Conservation (phyloP, 306 rosid species). For the Gastrolobium bilobum region DNA sequence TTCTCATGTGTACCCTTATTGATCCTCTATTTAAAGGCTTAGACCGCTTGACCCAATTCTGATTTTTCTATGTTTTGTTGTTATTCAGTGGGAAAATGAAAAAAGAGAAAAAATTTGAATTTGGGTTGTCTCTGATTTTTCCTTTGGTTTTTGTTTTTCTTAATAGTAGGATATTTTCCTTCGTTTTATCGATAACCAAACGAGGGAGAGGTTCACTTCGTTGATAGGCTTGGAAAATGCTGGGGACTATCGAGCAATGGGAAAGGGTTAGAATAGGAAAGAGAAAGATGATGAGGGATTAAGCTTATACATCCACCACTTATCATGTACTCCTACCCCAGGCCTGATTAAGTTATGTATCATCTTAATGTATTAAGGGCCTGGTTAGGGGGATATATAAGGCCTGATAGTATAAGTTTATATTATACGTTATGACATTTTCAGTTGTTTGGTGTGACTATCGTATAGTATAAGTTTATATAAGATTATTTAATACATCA, state of each 20-base stretch:
- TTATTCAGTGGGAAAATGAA: slow-evolving; percentile 12
- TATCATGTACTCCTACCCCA: too few species aligned
- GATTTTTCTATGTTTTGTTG: background rate
- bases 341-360: too few species aligned
- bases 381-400: too few species aligned
- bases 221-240: slow-evolving; percentile 62
- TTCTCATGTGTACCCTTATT: background rate
- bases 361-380: too few species aligned
- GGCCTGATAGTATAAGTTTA: too few species aligned
- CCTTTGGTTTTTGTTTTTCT: background rate
- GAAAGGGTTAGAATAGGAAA: too few species aligned
- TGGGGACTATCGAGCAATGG: slow-evolving; percentile 65
- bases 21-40: slow-evolving; percentile 25
- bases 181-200: slow-evolving; percentile 33
- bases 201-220: slow-evolving; percentile 1
- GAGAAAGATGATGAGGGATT: too few species aligned
- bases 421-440: too few species aligned
- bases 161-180: slow-evolving; percentile 19
- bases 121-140: slow-evolving; percentile 17
- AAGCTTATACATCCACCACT: too few species aligned
- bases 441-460: too few species aligned
- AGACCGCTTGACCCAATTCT: slow-evolving; percentile 27
- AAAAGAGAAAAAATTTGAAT: slow-evolving; percentile 13
- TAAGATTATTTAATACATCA: too few species aligned
- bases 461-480: too few species aligned